Evolutionary conservation across 2,329 filamentous ascomycete species (phyloP), one percentile per base, ranked within the genome.

Genomic region (Aureobasidium musti): DNA sequence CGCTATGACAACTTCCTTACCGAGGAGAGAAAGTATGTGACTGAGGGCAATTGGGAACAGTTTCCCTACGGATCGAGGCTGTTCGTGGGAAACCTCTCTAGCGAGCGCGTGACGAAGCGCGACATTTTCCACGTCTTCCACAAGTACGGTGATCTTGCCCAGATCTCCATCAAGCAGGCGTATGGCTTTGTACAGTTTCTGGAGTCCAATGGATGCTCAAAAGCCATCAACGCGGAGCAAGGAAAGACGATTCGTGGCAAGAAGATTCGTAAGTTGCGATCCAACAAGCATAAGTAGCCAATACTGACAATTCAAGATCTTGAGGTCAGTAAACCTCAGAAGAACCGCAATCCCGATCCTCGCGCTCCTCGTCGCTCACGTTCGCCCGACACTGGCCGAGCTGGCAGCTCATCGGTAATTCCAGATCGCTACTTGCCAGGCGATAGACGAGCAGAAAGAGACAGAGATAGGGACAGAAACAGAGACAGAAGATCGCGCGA

Each of bases 171-270:
- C 72, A 98, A 98, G 78, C 92, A 95, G 71, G 93, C 93, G 1
- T 98, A 97, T 78, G 95, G 95, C 1, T 99, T 98, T 75, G 92
- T 98, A 41, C 95, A 98, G 76, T 99, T 96, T 71, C 84, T 97
- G 70, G 89, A 91, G 35, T 81, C 88, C 4, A 82, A 85, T 2
- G 89, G 94, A 73, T 96, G 92, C 70, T 82, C 85, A 66, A 82
- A 83, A 53, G 94, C 94, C 5, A 84, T 98, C 72, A 83, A 90
- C 41, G 84, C 84, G 41, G 87, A 97, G 68, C 91, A 98, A 77
- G 92, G 91, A 11, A 85, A 87, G 47, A 86, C 92, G 70, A 87
- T 98, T 43, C 87, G 91, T 74, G 94, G 93, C n/a, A 89, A 93
- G 70, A 92, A 92, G 76, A 96, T 98, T 75, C 92, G 94, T 97